Evolutionary conservation across 2,329 filamentous ascomycete genomes (phyloP).

Genomic region (Hirsutella rhossiliensis): DNA sequence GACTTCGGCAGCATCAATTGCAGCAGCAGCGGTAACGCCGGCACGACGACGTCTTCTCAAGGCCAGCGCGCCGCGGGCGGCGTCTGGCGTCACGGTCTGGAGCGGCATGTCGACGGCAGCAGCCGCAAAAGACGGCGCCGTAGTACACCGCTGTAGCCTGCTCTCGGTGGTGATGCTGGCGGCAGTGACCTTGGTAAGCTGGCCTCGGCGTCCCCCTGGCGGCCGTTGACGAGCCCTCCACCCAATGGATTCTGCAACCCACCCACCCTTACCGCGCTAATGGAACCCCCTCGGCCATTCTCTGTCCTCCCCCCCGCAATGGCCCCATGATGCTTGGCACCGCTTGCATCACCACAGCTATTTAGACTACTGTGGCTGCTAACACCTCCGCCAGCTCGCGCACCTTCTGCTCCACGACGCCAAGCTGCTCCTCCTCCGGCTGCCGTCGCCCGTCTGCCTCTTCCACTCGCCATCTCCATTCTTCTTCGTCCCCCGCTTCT

Average conservation of each 20-base stretch:
- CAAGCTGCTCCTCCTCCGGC: constrained; percentile 24
- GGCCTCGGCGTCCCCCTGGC: no score
- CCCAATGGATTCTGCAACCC: background rate
- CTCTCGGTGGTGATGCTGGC: constrained; percentile 1
- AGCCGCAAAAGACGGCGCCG: background rate
- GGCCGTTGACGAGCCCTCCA: background rate
- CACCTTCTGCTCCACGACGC: constrained; percentile 40
- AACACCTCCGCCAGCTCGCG: constrained; percentile 25
- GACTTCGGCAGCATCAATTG: no score
- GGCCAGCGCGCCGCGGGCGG: no score
- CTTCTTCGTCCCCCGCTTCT: constrained; percentile 16
- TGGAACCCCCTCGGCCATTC: constrained; percentile 1
- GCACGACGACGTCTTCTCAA: no score
- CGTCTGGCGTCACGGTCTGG: background rate
- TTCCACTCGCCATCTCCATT: background rate
- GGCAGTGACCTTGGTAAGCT: background rate
- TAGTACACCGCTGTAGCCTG: background rate
- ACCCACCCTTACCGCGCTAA: background rate
- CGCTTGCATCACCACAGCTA: constrained; percentile 1
- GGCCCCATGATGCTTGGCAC: constrained; percentile 1
- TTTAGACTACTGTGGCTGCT: constrained; percentile 1
- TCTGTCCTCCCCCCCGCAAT: constrained; percentile 1
- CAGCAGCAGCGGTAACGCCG: no score
- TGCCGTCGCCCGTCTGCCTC: constrained; percentile 10
- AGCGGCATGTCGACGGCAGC: background rate